Evolutionary conservation across 2,329 filamentous ascomycete species (phyloP).

Genomic region (Nemania diffusa): DNA sequence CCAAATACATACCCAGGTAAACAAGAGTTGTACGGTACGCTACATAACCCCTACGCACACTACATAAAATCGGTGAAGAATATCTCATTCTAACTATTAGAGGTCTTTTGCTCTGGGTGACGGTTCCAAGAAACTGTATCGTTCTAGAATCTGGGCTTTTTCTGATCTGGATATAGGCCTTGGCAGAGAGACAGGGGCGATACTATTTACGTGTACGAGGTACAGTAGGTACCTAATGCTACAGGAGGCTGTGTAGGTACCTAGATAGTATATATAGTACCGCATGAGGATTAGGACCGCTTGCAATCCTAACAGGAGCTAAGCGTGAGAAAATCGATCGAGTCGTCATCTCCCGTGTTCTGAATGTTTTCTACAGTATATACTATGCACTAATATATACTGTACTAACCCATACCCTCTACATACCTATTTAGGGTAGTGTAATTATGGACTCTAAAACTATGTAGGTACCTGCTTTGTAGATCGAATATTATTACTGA

Average conservation of each 20-base stretch:
- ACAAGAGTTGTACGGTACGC: background rate
- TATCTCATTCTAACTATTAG: constrained; percentile 1
- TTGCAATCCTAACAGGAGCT: background rate
- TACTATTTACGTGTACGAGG: background rate
- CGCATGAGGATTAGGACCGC: background rate
- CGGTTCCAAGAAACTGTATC: constrained; percentile 8
- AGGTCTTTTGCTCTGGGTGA: background rate
- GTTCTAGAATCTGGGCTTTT: constrained; percentile 27
- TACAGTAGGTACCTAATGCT: too few relatives aligned
- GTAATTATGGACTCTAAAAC: too few relatives aligned
- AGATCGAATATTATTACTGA: too few relatives aligned
- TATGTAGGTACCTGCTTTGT: background rate
- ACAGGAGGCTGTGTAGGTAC: background rate
- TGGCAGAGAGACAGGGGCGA: background rate
- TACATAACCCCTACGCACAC: background rate
- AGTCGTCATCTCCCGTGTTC: constrained; percentile 27
- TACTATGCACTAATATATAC: background rate
- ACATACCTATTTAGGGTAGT: background rate
- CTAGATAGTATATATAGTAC: too few relatives aligned
- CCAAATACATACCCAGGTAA: background rate
- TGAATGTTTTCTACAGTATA: background rate
- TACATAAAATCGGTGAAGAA: constrained; percentile 13
- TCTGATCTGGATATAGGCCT: constrained; percentile 22
- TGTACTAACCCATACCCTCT: background rate
- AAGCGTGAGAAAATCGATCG: constrained; percentile 12